Conservation (phyloP, 331 rosid species). For the Ulmus americana region DNA sequence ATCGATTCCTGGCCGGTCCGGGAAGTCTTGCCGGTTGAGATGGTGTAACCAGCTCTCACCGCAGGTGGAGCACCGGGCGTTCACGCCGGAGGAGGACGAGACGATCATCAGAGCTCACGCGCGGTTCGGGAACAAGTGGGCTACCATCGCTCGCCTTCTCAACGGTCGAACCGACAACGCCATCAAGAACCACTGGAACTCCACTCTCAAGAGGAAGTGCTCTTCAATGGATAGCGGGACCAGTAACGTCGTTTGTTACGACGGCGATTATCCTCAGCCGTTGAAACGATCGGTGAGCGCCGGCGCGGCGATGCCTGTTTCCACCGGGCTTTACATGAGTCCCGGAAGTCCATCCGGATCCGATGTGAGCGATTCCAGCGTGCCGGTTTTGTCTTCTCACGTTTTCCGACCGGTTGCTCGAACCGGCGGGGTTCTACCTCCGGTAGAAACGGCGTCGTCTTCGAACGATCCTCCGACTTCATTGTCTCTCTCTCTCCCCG, state of each 20-base stretch:
- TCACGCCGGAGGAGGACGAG: slow-evolving; percentile 74
- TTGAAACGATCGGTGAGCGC: slow-evolving; percentile 62
- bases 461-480: slow-evolving; percentile 63
- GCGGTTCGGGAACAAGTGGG: slow-evolving; percentile 94
- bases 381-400: slow-evolving; percentile 29
- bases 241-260: background rate
- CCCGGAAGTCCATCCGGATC: slow-evolving; percentile 83
- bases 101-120: slow-evolving; percentile 75
- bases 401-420: slow-evolving; percentile 61
- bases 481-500: slow-evolving; percentile 68
- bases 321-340: slow-evolving; percentile 56
- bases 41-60: slow-evolving; percentile 98
- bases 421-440: slow-evolving; percentile 54
- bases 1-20: slow-evolving; percentile 80
- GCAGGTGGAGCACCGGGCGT: slow-evolving; percentile 86
- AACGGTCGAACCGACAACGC: slow-evolving; percentile 96
- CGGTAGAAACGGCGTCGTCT: slow-evolving; percentile 37
- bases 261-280: slow-evolving; percentile 37
- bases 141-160: slow-evolving; percentile 75
- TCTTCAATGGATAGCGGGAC: slow-evolving; percentile 28
- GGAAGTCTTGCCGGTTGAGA: slow-evolving; percentile 82
- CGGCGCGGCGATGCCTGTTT: slow-evolving; percentile 58
- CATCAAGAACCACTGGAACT: slow-evolving; percentile 95
- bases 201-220: slow-evolving; percentile 81
- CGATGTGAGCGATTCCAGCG: slow-evolving; percentile 71